Conservation (phyloP, 345 rosid genomes). For the Pelargonium nanum region DNA sequence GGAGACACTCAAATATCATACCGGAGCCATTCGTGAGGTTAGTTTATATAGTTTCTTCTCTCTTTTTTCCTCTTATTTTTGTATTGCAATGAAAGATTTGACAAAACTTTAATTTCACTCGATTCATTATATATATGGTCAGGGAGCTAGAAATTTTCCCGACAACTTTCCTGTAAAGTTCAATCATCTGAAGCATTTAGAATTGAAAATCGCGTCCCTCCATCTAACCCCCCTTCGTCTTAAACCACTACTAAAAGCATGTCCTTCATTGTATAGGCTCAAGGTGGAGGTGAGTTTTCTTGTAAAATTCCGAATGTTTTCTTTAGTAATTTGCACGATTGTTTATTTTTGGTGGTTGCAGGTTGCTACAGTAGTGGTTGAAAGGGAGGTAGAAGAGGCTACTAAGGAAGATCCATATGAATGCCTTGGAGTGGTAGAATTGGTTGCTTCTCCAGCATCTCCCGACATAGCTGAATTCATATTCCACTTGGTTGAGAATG, state of each 20-base stretch:
- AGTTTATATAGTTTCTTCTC: background rate
- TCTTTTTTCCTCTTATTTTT: background rate
- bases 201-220: background rate
- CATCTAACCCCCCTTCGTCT: background rate
- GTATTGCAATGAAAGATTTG: background rate
- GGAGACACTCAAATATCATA: background rate
- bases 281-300: slow-evolving; percentile 2
- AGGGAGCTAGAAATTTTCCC: background rate
- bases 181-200: slow-evolving; percentile 4
- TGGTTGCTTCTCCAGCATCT: no score
- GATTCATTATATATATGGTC: background rate
- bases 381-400: no score
- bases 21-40: background rate
- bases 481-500: no score
- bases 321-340: no score
- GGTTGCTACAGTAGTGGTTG: no score
- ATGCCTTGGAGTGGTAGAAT: no score
- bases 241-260: background rate
- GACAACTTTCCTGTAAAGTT: slow-evolving; percentile 1
- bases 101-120: background rate
- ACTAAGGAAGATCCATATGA: no score
- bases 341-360: no score
- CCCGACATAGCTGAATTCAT: no score
- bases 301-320: no score
- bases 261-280: background rate